Conservation (phyloP, 148 eudicot genomes). For the Silene conica region DNA sequence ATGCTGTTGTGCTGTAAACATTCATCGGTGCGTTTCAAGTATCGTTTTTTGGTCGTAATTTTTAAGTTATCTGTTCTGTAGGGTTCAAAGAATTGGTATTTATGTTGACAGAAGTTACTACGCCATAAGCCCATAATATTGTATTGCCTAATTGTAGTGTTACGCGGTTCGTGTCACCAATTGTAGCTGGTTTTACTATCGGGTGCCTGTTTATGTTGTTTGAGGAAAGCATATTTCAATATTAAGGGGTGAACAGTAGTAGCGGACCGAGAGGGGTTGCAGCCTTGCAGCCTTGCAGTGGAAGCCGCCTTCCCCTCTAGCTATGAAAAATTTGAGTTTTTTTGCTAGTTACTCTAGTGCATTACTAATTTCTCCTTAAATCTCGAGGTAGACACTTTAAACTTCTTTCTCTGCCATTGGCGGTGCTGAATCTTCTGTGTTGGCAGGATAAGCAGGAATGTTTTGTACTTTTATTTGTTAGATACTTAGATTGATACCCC, state of each 20-base stretch:
- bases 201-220: background rate
- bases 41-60: too few relatives aligned
- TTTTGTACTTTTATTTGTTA: too few relatives aligned
- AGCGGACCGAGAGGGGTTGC: too few relatives aligned
- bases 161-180: background rate
- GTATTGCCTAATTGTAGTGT: background rate
- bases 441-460: background rate
- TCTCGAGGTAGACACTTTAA: too few relatives aligned
- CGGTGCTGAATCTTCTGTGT: background rate
- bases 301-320: too few relatives aligned
- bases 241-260: background rate
- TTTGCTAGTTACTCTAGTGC: background rate
- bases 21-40: too few relatives aligned
- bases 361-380: background rate
- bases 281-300: too few relatives aligned
- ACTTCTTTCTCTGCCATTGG: too few relatives aligned
- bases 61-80: background rate
- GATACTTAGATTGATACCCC: background rate
- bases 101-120: background rate
- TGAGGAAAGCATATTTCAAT: background rate
- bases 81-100: background rate
- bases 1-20: background rate
- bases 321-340: too few relatives aligned
- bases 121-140: too few relatives aligned
- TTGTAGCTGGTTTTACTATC: background rate